These are phyloP conservation scores for Takashimella koratensis DNA, from an alignment of 1,284 basidiomycete genomes.

Conservation along the genomic window DNA sequence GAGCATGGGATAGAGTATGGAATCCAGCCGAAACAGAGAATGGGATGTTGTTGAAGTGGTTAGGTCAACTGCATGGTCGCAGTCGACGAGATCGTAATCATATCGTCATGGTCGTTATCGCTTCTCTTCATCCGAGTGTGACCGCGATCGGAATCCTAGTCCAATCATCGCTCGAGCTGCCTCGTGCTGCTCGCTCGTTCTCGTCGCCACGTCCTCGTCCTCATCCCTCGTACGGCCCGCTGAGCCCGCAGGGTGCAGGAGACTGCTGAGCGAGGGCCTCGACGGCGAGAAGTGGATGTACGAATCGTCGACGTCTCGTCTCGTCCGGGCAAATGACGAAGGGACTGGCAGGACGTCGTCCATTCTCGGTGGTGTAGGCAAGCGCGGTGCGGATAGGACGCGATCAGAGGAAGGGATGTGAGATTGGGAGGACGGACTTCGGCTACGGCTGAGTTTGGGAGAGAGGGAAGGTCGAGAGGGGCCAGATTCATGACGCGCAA, in stretches of 20 bases:
- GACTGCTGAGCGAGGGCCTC: not conserved
- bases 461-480: not conserved
- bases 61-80: too few relatives aligned
- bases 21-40: too few relatives aligned
- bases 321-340: too few relatives aligned
- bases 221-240: not conserved
- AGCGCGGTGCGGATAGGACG: not conserved
- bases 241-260: not conserved
- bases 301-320: not conserved
- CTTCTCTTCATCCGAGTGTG: not conserved
- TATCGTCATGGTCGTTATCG: too few relatives aligned
- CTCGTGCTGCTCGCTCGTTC: not conserved
- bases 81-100: too few relatives aligned
- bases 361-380: not conserved
- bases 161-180: not conserved
- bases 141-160: not conserved
- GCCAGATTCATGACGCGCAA: not conserved
- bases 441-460: not conserved
- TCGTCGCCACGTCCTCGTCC: not conserved
- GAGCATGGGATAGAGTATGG: too few relatives aligned
- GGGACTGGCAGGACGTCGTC: not conserved
- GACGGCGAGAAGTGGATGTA: not conserved
- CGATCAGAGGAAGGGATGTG: not conserved
- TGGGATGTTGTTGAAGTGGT: too few relatives aligned
- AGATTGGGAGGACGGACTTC: not conserved